A percentile compares a stretch with the other conserved stretches of the same genome.
These are phyloP conservation scores for Leptomonas pyrrhocoris DNA, from an alignment of 208 protist genomes.

Conservation along the genomic window DNA sequence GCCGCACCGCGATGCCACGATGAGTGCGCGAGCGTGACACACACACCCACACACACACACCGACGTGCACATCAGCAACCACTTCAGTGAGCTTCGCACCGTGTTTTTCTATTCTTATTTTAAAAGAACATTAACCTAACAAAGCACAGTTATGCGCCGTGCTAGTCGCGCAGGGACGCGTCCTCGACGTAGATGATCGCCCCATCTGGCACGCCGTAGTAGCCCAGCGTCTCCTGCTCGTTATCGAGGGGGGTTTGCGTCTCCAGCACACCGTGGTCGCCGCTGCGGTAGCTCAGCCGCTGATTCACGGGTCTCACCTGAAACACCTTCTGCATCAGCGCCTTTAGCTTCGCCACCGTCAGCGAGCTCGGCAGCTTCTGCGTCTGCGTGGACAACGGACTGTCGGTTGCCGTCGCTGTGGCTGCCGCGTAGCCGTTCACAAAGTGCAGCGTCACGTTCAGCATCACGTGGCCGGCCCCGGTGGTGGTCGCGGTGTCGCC, in stretches of 20 bases:
- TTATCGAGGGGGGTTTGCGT: slow-evolving; percentile 58
- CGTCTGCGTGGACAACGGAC: slow-evolving; percentile 6
- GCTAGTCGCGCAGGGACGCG: slow-evolving; percentile 55
- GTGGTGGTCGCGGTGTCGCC: slow-evolving; percentile 70
- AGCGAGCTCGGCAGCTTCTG: slow-evolving; percentile 78
- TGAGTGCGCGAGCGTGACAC: too few species aligned
- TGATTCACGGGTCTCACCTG: slow-evolving; percentile 69
- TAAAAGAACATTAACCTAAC: too few species aligned
- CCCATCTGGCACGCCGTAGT: slow-evolving; percentile 78
- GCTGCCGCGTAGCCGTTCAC: slow-evolving; percentile 46
- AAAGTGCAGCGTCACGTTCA: slow-evolving; percentile 65
- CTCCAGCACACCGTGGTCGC: slow-evolving; percentile 67
- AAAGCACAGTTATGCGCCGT: too few species aligned
- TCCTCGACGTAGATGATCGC: slow-evolving; percentile 72
- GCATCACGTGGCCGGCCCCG: slow-evolving; percentile 65
- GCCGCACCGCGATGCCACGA: too few species aligned
- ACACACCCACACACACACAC: too few species aligned
- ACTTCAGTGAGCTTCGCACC: too few species aligned
- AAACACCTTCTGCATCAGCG: slow-evolving; percentile 72
- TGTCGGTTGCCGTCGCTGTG: not conserved
- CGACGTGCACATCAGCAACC: slow-evolving; percentile 15
- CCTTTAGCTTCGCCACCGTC: slow-evolving; percentile 81
- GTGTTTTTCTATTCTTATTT: too few species aligned
- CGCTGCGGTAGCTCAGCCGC: slow-evolving; percentile 63
- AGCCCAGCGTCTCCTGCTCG: slow-evolving; percentile 73